Evolutionary conservation across 2,329 filamentous ascomycete species (phyloP), one percentile per base, ranked within the genome.

Genomic region (Cladosporium sp.): DNA sequence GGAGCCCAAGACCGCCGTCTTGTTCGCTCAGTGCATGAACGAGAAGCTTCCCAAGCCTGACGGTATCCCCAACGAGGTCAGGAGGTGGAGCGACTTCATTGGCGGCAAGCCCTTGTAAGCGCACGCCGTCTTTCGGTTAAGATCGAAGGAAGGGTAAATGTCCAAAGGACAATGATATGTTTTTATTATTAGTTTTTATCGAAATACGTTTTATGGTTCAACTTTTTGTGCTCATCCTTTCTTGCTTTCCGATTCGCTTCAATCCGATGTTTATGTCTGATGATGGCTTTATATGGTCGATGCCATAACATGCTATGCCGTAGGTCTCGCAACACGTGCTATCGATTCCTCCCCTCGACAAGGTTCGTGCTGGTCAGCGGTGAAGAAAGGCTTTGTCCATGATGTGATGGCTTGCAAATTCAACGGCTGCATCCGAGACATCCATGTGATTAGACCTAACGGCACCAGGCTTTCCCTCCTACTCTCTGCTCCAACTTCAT

Each of bases 1-100:
- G 91, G 92, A 97, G 76, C 89, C 91, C 49, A 92, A 96, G 90
- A 98, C 93, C 60, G 92, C 93, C 53, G 84, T 93, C 57, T 86
- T 97, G 62, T 97, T 97, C 65, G 90, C 93, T 55, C 88, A 89
- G 71, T 97, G 93, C 73, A 94, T 98, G 88, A 93, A 78, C 72
- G 88, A 90, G 78, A 98, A 97, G 78, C 79, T 98, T 43, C 93
- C 93, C 54, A 84, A 88, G 63, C 75, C 82, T 55, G 88, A 93
- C 67, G 92, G 90, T 48, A 92, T 96, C 57, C 93, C 93, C 41
- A 76, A 81, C 41, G 93, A 98, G 74, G 93, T 97, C 64, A 84
- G 86, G 69, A 84, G 85, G 65, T 98, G 93, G 93, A 94, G 88
- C 58, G 85, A 97, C 63, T 98, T 97, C 70, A 86, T 95, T 63